Evolutionary conservation across 2,329 filamentous ascomycete species (phyloP).

Genomic region (Cylindrodendrum hubeiense): DNA sequence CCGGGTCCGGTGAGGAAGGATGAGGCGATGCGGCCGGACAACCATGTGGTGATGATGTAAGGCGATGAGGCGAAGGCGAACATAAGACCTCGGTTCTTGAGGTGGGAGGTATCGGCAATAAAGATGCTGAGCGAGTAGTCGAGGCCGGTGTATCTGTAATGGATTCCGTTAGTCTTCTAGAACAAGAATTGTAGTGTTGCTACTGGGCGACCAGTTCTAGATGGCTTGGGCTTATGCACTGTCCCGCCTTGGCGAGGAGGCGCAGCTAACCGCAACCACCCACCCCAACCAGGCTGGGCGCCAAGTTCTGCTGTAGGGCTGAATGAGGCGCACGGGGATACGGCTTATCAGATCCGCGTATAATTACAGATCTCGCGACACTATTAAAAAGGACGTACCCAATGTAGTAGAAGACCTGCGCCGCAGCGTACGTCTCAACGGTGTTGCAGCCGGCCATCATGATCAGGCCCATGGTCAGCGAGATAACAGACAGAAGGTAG

Average conservation of each 20-base stretch:
- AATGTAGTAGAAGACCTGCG: conserved; percentile 69
- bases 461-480: conserved; percentile 63
- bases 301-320: conserved; percentile 21
- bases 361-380: not conserved
- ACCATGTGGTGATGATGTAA: conserved; percentile 75
- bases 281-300: conserved; percentile 3
- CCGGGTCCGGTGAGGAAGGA: conserved; percentile 65
- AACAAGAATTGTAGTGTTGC: not conserved
- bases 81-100: conserved; percentile 65
- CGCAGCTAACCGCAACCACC: conserved; percentile 16
- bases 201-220: not conserved
- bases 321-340: not conserved
- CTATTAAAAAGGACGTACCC: not conserved
- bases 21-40: conserved; percentile 68
- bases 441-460: conserved; percentile 71
- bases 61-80: conserved; percentile 72
- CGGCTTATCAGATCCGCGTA: not conserved
- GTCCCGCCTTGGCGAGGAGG: conserved; percentile 16
- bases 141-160: conserved; percentile 68
- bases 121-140: conserved; percentile 73
- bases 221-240: conserved; percentile 11
- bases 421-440: conserved; percentile 61
- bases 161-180: conserved; percentile 38
- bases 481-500: conserved; percentile 63
- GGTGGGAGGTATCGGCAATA: conserved; percentile 74